Percentiles rank a stretch among this genome's conserved stretches.
Evolutionary conservation across 805 yeast species (phyloP).

Genomic region (Alloascoidea hylecoeti): DNA sequence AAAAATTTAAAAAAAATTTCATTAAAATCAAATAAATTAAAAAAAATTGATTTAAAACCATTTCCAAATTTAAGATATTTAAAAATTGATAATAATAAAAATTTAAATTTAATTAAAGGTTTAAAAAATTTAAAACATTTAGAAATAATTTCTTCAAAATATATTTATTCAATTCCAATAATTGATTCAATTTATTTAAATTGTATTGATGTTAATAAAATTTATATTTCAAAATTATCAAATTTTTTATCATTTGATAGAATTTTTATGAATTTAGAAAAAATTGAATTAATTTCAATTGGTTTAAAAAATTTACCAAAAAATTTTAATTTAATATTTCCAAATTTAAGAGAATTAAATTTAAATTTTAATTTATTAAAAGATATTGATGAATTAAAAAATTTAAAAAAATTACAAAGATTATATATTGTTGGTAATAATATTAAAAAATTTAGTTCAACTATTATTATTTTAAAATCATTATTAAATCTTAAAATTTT

Average conservation of each 20-base stretch:
- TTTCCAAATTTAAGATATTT: constrained; percentile 11
- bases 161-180: constrained; percentile 14
- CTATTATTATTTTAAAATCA: neutral
- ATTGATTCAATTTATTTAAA: constrained; percentile 10
- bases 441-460: constrained; percentile 5
- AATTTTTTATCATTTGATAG: constrained; percentile 3
- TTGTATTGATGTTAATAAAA: constrained; percentile 16
- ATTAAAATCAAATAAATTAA: constrained; percentile 21
- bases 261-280: constrained; percentile 16
- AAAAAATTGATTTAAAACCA: constrained; percentile 16
- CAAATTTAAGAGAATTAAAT: constrained; percentile 18
- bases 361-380: constrained; percentile 14
- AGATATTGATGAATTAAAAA: constrained; percentile 12
- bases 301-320: constrained; percentile 12
- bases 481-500: neutral
- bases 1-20: constrained; percentile 21
- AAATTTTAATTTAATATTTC: constrained; percentile 10
- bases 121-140: constrained; percentile 19
- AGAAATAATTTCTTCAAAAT: constrained; percentile 25
- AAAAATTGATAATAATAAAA: constrained; percentile 11
- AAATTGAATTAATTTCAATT: constrained; percentile 15
- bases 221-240: constrained; percentile 21
- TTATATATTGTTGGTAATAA: constrained; percentile 14
- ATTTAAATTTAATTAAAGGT: constrained; percentile 15
- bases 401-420: constrained; percentile 13